Conservation (phyloP, 2,329 filamentous ascomycete species). For the Aspergillus pseudoviridinutans region DNA sequence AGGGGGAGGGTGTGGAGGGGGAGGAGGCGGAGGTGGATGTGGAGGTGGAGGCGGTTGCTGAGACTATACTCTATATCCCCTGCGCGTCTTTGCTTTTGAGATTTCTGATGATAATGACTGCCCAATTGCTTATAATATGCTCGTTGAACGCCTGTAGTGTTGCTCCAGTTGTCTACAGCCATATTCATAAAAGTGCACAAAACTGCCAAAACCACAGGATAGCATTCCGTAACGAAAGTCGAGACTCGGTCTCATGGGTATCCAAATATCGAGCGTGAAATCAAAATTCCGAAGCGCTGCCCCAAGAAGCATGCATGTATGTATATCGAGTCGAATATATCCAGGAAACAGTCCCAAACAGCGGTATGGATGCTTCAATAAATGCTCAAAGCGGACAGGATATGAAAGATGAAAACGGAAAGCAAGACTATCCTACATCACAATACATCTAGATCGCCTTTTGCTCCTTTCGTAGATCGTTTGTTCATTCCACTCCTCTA, state of each 20-base stretch:
- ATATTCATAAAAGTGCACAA: background rate
- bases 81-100: background rate
- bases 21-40: slow-evolving; percentile 9
- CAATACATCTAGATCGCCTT: slow-evolving; percentile 33
- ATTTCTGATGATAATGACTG: background rate
- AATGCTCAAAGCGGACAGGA: background rate
- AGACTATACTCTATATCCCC: background rate
- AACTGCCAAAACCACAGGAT: background rate
- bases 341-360: background rate
- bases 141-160: background rate
- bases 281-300: background rate
- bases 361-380: background rate
- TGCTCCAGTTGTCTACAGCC: background rate
- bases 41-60: slow-evolving; percentile 5
- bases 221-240: background rate
- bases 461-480: slow-evolving; percentile 34
- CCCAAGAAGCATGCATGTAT: background rate
- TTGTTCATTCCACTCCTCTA: slow-evolving; percentile 38
- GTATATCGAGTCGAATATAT: background rate
- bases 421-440: slow-evolving; percentile 29
- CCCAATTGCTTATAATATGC: background rate
- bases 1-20: slow-evolving; percentile 41
- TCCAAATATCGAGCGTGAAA: background rate
- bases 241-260: background rate
- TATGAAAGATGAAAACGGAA: background rate